Percentiles rank a stretch among this genome's conserved stretches.
phyloP scores from a whole-genome alignment of 2,329 filamentous ascomycete species.

The Neonectria sp. region DNA sequence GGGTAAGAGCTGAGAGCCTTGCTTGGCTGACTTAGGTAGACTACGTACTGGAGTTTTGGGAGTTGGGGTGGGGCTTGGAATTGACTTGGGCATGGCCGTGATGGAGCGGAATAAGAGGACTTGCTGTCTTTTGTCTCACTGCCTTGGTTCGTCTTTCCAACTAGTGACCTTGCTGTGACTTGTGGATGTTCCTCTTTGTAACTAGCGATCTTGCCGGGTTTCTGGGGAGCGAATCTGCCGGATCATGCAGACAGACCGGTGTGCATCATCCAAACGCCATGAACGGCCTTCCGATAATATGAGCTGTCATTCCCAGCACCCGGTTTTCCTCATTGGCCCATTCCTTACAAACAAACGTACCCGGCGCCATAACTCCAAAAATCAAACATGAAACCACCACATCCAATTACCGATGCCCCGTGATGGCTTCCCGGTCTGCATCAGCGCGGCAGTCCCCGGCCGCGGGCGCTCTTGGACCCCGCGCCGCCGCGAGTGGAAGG shows the following conservation, averaged over 20 bases:
- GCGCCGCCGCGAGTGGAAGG: slow-evolving; percentile 54
- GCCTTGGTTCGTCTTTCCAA: not conserved
- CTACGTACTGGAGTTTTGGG: slow-evolving; percentile 41
- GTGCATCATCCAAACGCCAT: not conserved
- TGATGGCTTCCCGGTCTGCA: not conserved
- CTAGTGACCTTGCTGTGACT: not conserved
- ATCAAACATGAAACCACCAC: not conserved
- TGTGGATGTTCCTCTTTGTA: not conserved
- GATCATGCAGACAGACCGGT: not conserved
- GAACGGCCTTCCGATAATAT: not conserved
- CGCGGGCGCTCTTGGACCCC: slow-evolving; percentile 35
- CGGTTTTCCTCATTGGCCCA: not conserved
- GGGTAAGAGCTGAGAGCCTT: slow-evolving; percentile 66
- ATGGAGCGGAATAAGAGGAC: slow-evolving; percentile 18
- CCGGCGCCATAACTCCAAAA: slow-evolving; percentile 35
- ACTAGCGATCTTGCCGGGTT: not conserved
- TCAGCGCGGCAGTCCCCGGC: slow-evolving; percentile 39
- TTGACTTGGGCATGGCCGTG: slow-evolving; percentile 19
- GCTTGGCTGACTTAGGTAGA: not conserved
- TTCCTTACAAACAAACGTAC: slow-evolving; percentile 2
- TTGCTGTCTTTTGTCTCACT: slow-evolving; percentile 15
- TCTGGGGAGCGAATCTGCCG: not conserved
- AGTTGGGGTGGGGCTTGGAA: slow-evolving; percentile 30
- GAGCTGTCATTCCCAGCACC: not conserved
- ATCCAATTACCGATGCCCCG: not conserved